Conservation (phyloP, 2,329 filamentous ascomycete species). For the Colletotrichum falcatum region DNA sequence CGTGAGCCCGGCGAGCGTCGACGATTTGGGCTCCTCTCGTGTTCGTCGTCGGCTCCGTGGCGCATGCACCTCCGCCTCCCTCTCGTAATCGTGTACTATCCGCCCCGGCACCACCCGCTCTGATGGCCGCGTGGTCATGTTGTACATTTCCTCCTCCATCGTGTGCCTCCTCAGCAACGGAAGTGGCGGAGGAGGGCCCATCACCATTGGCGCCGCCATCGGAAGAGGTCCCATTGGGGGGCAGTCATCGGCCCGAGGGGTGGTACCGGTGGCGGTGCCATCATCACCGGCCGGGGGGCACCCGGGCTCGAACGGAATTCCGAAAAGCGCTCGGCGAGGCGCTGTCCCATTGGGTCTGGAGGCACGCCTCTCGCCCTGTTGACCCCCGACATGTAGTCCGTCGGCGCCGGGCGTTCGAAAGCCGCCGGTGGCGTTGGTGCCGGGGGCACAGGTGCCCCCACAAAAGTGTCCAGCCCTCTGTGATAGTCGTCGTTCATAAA, state of each 20-base stretch:
- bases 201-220: constrained; percentile 32
- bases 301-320: constrained; percentile 54
- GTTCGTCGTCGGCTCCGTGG: constrained; percentile 46
- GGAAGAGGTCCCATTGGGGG: constrained; percentile 23
- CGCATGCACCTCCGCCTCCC: constrained; percentile 48
- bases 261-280: constrained; percentile 42
- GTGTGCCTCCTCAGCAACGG: constrained; percentile 54
- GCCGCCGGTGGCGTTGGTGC: constrained; percentile 47
- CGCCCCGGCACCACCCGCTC: constrained; percentile 47
- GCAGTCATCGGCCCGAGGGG: constrained; percentile 43
- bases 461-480: constrained; percentile 51
- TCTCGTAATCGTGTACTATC: constrained; percentile 49
- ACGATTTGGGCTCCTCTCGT: constrained; percentile 51
- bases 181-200: constrained; percentile 44
- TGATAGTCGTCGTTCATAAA: constrained; percentile 72
- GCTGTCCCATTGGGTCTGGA: constrained; percentile 60
- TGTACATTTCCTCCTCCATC: constrained; percentile 56
- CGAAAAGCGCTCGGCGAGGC: constrained; percentile 63
- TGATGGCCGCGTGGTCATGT: constrained; percentile 48
- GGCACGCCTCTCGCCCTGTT: constrained; percentile 57
- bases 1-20: constrained; percentile 61
- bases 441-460: constrained; percentile 46
- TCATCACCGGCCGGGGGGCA: constrained; percentile 40
- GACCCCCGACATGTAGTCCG: constrained; percentile 59
- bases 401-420: constrained; percentile 52